Evolutionary conservation across 345 rosid genomes (phyloP).

Genomic region (Punica granatum): DNA sequence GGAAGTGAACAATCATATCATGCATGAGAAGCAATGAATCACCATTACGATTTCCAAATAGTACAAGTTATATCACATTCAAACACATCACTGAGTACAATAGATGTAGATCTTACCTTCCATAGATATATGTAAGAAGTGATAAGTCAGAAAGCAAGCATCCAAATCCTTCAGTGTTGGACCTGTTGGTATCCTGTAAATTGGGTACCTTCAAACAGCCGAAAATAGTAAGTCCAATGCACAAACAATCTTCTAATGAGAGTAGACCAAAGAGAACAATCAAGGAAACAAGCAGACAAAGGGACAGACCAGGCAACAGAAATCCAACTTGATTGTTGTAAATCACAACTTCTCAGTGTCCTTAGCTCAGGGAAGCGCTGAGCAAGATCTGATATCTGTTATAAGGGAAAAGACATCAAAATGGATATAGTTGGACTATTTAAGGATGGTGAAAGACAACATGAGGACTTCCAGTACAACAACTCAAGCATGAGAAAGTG

Average conservation of each 20-base stretch:
- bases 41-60: too few species aligned
- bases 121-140: conserved; percentile 50
- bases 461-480: too few species aligned
- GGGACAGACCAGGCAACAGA: conserved; percentile 79
- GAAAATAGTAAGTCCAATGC: conserved; percentile 4
- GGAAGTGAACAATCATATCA: too few species aligned
- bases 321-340: conserved; percentile 70
- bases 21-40: too few species aligned
- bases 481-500: neutral
- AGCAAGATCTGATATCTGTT: conserved; percentile 64
- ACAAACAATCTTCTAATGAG: neutral
- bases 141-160: conserved; percentile 92
- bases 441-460: neutral
- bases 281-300: neutral
- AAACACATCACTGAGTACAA: too few species aligned
- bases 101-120: conserved; percentile 29
- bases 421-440: neutral
- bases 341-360: conserved; percentile 65
- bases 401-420: neutral
- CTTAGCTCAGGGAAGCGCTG: conserved; percentile 50
- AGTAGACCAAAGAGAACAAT: neutral
- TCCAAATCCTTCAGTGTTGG: conserved; percentile 78
- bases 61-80: too few species aligned
- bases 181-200: conserved; percentile 89
- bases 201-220: conserved; percentile 56